Evolutionary conservation across 306 rosid genomes (phyloP).

Genomic region (Citrullus colocynthis): DNA sequence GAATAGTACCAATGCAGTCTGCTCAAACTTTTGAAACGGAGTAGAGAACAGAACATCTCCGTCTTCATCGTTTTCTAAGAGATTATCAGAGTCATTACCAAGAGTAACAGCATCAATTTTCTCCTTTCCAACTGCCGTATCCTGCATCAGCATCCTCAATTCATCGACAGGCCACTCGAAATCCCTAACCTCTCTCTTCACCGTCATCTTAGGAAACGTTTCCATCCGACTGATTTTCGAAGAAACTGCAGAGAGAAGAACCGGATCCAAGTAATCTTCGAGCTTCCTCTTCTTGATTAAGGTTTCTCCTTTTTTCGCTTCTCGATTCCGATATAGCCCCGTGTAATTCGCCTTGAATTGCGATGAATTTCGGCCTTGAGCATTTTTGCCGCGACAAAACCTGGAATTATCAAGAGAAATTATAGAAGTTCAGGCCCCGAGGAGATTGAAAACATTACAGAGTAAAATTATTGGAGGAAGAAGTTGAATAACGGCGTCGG

Average conservation of each 20-base stretch:
- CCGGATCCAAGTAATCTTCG: constrained; percentile 23
- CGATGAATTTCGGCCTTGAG: not conserved
- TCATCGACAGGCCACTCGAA: constrained; percentile 22
- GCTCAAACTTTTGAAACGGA: constrained; percentile 15
- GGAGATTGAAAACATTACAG: not conserved
- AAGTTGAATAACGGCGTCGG: not conserved
- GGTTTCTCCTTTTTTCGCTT: not conserved
- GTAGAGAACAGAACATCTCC: constrained; percentile 5
- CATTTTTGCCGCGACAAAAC: not conserved
- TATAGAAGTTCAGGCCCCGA: not conserved
- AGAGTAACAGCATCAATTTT: constrained; percentile 7
- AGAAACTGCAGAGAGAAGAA: constrained; percentile 16
- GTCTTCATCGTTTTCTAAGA: not conserved
- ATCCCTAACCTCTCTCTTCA: constrained; percentile 2
- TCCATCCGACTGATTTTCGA: constrained; percentile 1
- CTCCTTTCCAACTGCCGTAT: not conserved
- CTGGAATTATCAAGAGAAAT: not conserved
- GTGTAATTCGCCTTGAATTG: not conserved
- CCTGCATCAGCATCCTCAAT: constrained; percentile 14
- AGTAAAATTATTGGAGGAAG: not conserved
- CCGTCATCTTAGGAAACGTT: constrained; percentile 8
- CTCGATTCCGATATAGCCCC: not conserved
- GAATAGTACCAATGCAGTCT: not conserved
- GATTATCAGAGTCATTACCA: constrained; percentile 1
- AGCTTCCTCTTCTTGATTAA: constrained; percentile 1